Base-by-base conservation (phyloP, 1,139 yeast species). In the Taphrina betulina region DNA sequence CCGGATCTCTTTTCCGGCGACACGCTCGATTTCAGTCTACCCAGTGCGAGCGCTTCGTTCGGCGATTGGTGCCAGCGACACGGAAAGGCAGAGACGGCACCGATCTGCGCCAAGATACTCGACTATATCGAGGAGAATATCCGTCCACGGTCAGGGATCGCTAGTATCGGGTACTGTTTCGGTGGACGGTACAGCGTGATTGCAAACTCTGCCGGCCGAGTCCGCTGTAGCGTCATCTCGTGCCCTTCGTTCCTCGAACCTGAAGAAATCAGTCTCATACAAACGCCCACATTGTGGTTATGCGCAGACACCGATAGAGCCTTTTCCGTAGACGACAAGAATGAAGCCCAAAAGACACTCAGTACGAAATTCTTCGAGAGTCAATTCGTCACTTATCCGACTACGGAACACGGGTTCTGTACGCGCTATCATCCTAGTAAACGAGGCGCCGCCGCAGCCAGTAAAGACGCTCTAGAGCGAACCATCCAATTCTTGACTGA, bases 161-260 rank as follows among this genome's bases (percentile, higher is more conserved):
- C 58, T 31, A 31, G 59, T 5, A 60, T 60, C 22, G 63, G 63
- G 1, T 60, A 59, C 61, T 60, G 63, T 53, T 60, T 57, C 35
- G 63, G 63, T 12, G 63, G 58, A 5, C 60, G 60, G 51, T 60
- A 60, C 54, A 60, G 26, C 69, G 65, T 12, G 53, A 35, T 50
- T 29, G 54, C 54, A n/a, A 50, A 50, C 34, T 41, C 46, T 8
- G 43, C 54, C 19, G 54, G 54, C 16, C 54, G 54, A 12, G 54
- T 50, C 34, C 54, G 54, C 14, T 50, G 54, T 14, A 40, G 46
- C 43, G 54, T 50, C 54, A 42, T 50, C 16, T 50, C 54, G 20
- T 50, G 54, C 22, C 54, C 54, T 4, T 38, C 46, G 33, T 50
- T 50, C 19, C 54, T 50, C 29, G 46, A 50, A 23, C 46, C 34